These are phyloP conservation scores for Theobroma grandiflorum DNA, from an alignment of 441 rosid species.

Conservation along the genomic window DNA sequence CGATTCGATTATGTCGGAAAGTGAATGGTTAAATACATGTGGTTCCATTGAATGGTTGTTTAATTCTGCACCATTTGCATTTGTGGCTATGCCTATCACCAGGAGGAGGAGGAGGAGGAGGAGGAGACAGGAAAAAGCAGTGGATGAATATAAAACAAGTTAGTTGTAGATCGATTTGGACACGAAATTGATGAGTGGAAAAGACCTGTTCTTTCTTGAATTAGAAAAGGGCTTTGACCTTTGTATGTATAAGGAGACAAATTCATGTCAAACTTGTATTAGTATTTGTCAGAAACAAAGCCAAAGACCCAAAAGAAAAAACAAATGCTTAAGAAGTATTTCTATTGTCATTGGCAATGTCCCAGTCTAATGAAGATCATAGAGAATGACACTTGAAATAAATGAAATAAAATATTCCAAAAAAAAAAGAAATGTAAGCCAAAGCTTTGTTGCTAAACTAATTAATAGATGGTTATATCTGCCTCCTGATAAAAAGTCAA, in stretches of 20 bases:
- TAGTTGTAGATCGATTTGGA: slow-evolving; percentile 35
- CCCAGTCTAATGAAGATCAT: slow-evolving; percentile 23
- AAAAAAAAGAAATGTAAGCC: neutral
- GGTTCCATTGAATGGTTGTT: neutral
- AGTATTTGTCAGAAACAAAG: slow-evolving; percentile 27
- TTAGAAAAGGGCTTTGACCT: slow-evolving; percentile 39
- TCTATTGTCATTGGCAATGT: slow-evolving; percentile 13
- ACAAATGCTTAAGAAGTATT: neutral
- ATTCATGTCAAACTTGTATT: slow-evolving; percentile 31
- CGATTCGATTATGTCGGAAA: too few species aligned
- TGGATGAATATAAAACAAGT: slow-evolving; percentile 36
- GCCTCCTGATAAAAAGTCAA: slow-evolving; percentile 38
- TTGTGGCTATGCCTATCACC: neutral
- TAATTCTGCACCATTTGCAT: neutral
- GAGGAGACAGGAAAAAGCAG: neutral
- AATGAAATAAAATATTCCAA: neutral
- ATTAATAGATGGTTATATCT: slow-evolving; percentile 25
- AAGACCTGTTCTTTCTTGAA: slow-evolving; percentile 14
- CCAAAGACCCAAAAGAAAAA: neutral
- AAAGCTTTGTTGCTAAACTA: slow-evolving; percentile 32
- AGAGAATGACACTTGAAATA: slow-evolving; percentile 1
- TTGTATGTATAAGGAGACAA: slow-evolving; percentile 7
- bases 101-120: neutral
- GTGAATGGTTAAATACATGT: too few species aligned
- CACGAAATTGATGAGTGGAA: slow-evolving; percentile 39